Evolutionary conservation across 768 basidiomycete genomes (phyloP).

Genomic region (Cyclocybe cylindracea): DNA sequence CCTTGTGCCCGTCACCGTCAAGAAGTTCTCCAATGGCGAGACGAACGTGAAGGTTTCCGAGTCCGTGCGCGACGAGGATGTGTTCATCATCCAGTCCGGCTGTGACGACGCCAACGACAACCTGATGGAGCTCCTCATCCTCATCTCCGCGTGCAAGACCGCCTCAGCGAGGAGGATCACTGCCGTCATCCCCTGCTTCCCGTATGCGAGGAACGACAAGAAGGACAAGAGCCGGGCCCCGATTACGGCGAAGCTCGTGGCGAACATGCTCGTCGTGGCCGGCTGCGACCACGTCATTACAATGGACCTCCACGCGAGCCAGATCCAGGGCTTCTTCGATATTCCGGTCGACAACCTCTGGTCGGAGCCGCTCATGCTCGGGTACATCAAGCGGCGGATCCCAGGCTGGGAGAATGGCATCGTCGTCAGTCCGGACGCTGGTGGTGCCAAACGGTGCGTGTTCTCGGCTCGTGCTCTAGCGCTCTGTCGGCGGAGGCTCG

Average conservation of each 20-base stretch:
- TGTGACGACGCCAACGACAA: conserved; percentile 92
- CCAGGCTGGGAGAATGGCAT: conserved; percentile 85
- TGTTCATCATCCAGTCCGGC: conserved; percentile 96
- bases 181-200: conserved; percentile 97
- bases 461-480: neutral
- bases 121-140: conserved; percentile 97
- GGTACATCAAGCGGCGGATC: conserved; percentile 88
- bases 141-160: conserved; percentile 97
- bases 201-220: conserved; percentile 96
- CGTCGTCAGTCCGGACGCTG: conserved; percentile 96
- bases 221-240: conserved; percentile 96
- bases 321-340: conserved; percentile 99
- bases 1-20: conserved; percentile 81
- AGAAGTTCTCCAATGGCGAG: conserved; percentile 94
- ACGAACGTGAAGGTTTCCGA: conserved; percentile 94
- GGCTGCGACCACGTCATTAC: conserved; percentile 99
- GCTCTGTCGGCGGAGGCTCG: neutral
- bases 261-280: conserved; percentile 96
- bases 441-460: conserved; percentile 94
- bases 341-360: conserved; percentile 98
- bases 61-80: conserved; percentile 96
- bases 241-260: conserved; percentile 97
- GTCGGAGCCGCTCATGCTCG: conserved; percentile 93
- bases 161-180: conserved; percentile 95
- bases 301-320: conserved; percentile 97